Conservation (phyloP, 2,329 filamentous ascomycete species). For the Curvularia sp. region DNA sequence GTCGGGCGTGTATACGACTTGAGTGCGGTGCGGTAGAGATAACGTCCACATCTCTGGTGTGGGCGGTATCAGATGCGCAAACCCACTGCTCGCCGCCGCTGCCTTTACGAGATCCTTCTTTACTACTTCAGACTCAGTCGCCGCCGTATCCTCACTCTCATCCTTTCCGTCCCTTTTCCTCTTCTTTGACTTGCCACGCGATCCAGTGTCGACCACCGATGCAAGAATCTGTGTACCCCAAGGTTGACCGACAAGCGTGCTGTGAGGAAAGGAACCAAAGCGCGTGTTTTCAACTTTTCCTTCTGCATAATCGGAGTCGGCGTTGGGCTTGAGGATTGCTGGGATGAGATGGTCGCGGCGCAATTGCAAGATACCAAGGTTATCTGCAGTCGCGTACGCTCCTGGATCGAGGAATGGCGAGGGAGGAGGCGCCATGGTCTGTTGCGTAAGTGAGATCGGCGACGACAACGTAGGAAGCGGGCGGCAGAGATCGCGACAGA, state of each 20-base stretch:
- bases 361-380: slow-evolving; percentile 83
- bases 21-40: slow-evolving; percentile 79
- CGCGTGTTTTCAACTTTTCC: slow-evolving; percentile 77
- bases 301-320: slow-evolving; percentile 53
- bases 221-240: slow-evolving; percentile 95
- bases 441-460: background rate
- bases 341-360: slow-evolving; percentile 86
- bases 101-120: slow-evolving; percentile 41
- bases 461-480: background rate
- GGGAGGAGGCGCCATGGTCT: slow-evolving; percentile 35
- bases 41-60: slow-evolving; percentile 84
- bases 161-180: slow-evolving; percentile 56
- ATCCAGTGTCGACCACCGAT: slow-evolving; percentile 88
- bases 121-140: slow-evolving; percentile 40
- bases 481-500: background rate
- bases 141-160: slow-evolving; percentile 27
- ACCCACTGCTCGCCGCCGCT: slow-evolving; percentile 68
- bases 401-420: slow-evolving; percentile 85
- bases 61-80: slow-evolving; percentile 78
- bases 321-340: slow-evolving; percentile 61
- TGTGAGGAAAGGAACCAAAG: slow-evolving; percentile 76
- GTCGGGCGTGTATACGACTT: slow-evolving; percentile 86
- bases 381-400: slow-evolving; percentile 65
- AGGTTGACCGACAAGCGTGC: slow-evolving; percentile 68
- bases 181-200: slow-evolving; percentile 69